These are phyloP conservation scores for Nakazawaea ernobii DNA, from an alignment of 805 yeast genomes.

Conservation along the genomic window DNA sequence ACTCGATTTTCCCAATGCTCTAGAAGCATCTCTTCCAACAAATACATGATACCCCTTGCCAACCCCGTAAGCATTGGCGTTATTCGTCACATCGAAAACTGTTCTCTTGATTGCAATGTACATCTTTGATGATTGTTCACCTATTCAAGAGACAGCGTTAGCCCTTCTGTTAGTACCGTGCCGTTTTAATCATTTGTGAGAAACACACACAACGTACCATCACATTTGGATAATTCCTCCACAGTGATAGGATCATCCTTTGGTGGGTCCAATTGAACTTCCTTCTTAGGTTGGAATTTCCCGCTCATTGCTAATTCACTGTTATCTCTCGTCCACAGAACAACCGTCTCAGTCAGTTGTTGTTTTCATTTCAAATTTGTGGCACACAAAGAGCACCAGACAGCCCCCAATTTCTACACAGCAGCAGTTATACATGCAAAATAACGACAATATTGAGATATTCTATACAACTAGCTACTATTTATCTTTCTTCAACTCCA, in stretches of 20 bases:
- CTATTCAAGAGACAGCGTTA: slow-evolving; percentile 17
- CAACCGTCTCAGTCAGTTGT: too few relatives aligned
- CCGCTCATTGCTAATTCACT: slow-evolving; percentile 10
- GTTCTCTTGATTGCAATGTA: slow-evolving; percentile 74
- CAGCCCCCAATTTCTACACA: too few relatives aligned
- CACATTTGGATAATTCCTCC: slow-evolving; percentile 36
- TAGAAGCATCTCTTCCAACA: slow-evolving; percentile 72
- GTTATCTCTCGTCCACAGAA: too few relatives aligned
- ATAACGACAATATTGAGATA: background rate
- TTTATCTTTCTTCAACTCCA: slow-evolving; percentile 13
- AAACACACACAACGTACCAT: slow-evolving; percentile 39
- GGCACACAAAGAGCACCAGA: background rate
- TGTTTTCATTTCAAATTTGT: too few relatives aligned
- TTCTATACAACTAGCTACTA: background rate
- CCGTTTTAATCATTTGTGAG: too few relatives aligned
- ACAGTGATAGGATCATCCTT: slow-evolving; percentile 35
- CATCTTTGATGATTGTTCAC: slow-evolving; percentile 37
- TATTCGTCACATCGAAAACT: slow-evolving; percentile 72
- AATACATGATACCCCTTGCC: slow-evolving; percentile 68
- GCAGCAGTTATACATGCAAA: too few relatives aligned
- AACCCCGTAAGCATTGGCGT: slow-evolving; percentile 66
- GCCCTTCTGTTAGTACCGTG: background rate
- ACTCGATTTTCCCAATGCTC: slow-evolving; percentile 70
- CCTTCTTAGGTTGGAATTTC: slow-evolving; percentile 49
- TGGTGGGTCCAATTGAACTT: slow-evolving; percentile 49